Evolutionary conservation across 2,329 filamentous ascomycete genomes (phyloP).

Genomic region (Microsporum audouinii): DNA sequence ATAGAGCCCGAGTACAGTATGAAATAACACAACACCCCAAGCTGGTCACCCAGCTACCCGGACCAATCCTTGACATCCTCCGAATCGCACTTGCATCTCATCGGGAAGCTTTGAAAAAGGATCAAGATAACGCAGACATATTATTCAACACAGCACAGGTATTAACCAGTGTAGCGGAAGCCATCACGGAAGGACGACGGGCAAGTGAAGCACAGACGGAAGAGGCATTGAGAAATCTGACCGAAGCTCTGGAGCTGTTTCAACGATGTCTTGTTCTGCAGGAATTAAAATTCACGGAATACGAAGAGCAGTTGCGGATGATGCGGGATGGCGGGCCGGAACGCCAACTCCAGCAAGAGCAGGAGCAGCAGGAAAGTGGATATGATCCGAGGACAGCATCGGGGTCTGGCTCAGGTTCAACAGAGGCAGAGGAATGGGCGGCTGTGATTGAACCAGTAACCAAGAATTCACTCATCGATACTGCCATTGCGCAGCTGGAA

Average conservation of each 20-base stretch:
- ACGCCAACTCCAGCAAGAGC: conserved; percentile 13
- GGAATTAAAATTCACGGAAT: conserved; percentile 38
- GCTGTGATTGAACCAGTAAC: conserved; percentile 57
- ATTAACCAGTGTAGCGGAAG: conserved; percentile 54
- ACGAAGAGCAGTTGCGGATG: conserved; percentile 33
- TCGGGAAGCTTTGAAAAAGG: conserved; percentile 47
- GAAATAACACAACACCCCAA: conserved; percentile 57
- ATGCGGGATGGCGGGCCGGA: conserved; percentile 22
- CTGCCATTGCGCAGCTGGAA: conserved; percentile 52
- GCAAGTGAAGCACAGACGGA: conserved; percentile 30
- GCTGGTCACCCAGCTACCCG: conserved; percentile 48
- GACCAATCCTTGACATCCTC: conserved; percentile 44
- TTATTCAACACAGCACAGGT: conserved; percentile 64
- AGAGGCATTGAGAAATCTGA: conserved; percentile 42
- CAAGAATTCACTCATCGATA: conserved; percentile 54
- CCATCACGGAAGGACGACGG: conserved; percentile 43
- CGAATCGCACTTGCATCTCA: conserved; percentile 53
- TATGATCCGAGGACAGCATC: background rate
- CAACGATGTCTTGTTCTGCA: conserved; percentile 46
- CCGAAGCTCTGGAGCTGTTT: conserved; percentile 52
- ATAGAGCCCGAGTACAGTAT: conserved; percentile 57
- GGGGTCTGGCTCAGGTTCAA: conserved; percentile 17
- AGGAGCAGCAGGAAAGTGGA: conserved; percentile 10
- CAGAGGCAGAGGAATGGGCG: conserved; percentile 49
- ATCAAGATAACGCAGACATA: conserved; percentile 53